These are phyloP conservation scores for Eucalyptus leucophloia DNA, from an alignment of 345 rosid genomes.

Conservation along the genomic window DNA sequence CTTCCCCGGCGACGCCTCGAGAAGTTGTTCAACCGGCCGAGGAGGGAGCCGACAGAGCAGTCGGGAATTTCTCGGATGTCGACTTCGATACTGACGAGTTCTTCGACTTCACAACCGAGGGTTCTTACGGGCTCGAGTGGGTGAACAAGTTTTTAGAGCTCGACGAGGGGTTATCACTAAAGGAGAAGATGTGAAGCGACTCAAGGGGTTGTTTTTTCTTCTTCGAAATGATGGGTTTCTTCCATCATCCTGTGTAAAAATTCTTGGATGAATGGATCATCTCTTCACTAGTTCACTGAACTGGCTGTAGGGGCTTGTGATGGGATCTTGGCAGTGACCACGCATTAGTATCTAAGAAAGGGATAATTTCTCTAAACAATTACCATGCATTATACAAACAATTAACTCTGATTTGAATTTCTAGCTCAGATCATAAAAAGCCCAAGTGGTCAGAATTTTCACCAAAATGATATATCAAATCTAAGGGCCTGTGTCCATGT, in stretches of 20 bases:
- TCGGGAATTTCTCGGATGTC: background rate
- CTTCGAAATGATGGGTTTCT: background rate
- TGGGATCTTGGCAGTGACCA: background rate
- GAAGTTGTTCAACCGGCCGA: background rate
- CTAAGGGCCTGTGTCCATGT: background rate
- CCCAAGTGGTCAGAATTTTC: background rate
- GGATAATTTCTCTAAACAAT: background rate
- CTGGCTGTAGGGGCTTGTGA: background rate
- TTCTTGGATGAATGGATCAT: background rate
- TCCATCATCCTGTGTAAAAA: background rate
- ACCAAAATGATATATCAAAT: background rate
- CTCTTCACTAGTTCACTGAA: background rate
- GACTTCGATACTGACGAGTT: conserved; percentile 14
- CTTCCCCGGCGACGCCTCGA: background rate
- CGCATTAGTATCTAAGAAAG: background rate
- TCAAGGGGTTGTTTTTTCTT: background rate
- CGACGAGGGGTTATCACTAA: conserved; percentile 6
- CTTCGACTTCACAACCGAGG: conserved; percentile 24
- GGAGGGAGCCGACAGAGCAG: background rate
- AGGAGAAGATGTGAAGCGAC: background rate
- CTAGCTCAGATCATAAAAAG: background rate
- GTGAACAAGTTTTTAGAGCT: conserved; percentile 24
- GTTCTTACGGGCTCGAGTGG: conserved; percentile 29
- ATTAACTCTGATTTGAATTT: background rate
- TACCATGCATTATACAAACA: background rate